Evolutionary conservation across 495 filamentous ascomycete genomes (phyloP).

Genomic region (Staphylotrichum longicolle): DNA sequence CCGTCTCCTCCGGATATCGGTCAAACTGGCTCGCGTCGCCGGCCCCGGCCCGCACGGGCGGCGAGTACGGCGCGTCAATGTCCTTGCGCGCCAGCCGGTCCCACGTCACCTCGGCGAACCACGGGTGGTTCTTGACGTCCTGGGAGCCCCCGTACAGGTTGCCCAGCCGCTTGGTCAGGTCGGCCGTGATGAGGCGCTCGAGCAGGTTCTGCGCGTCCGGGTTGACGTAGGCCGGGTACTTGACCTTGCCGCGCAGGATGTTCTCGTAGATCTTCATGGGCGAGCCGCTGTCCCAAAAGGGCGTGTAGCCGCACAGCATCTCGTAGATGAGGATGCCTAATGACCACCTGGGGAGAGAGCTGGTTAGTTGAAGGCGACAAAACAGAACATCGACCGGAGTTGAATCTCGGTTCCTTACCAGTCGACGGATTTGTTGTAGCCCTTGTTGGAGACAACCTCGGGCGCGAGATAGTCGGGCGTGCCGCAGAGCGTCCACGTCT

Average conservation of each 20-base stretch:
- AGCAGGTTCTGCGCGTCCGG: constrained; percentile 91
- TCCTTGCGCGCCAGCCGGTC: constrained; percentile 89
- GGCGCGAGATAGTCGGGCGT: constrained; percentile 98
- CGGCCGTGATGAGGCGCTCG: constrained; percentile 86
- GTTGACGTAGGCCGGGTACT: constrained; percentile 93
- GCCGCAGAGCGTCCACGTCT: constrained; percentile 97
- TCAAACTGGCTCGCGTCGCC: constrained; percentile 98
- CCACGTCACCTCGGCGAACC: constrained; percentile 98
- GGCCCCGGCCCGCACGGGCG: constrained; percentile 87
- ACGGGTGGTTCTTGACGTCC: constrained; percentile 92
- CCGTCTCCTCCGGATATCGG: constrained; percentile 94
- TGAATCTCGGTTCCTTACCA: constrained; percentile 60
- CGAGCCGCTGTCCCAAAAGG: constrained; percentile 96
- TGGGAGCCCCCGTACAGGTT: constrained; percentile 89
- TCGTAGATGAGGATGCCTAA: constrained; percentile 97
- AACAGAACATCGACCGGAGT: no score
- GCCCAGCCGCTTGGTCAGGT: constrained; percentile 91
- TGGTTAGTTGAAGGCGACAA: no score
- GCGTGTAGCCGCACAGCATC: constrained; percentile 98
- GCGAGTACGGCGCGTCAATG: constrained; percentile 97
- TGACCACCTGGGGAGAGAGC: constrained; percentile 72
- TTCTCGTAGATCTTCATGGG: constrained; percentile 99
- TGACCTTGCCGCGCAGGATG: constrained; percentile 87
- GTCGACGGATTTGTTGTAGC: constrained; percentile 98
- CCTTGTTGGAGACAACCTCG: constrained; percentile 94